Evolutionary conservation across 2,329 filamentous ascomycete species (phyloP).

Genomic region (Colletotrichum cereale): DNA sequence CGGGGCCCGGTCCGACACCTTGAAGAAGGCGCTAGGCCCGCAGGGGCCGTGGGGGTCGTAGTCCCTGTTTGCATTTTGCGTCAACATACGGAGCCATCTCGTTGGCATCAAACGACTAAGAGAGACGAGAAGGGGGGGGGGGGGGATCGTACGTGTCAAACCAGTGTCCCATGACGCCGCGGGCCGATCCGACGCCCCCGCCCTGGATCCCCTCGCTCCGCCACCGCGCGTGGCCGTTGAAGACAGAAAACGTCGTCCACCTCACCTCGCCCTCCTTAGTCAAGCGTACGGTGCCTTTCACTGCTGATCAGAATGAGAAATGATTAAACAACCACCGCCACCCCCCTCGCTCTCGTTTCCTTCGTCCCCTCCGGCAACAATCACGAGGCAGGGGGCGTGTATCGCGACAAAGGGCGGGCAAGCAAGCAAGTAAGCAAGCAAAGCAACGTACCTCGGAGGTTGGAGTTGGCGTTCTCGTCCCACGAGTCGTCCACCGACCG

Average conservation of each 20-base stretch:
- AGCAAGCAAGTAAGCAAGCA: too few relatives aligned
- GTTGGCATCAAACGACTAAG: neutral
- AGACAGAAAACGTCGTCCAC: slow-evolving; percentile 78
- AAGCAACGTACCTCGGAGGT: slow-evolving; percentile 69
- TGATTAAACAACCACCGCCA: slow-evolving; percentile 18
- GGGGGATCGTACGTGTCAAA: slow-evolving; percentile 73
- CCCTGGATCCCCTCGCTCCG: slow-evolving; percentile 82
- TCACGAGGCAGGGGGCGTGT: neutral
- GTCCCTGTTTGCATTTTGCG: slow-evolving; percentile 58
- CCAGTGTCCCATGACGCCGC: slow-evolving; percentile 81
- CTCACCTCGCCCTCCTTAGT: slow-evolving; percentile 79
- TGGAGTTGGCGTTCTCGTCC: slow-evolving; percentile 77
- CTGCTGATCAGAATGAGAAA: slow-evolving; percentile 42
- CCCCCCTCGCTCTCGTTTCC: slow-evolving; percentile 21
- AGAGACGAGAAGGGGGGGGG: neutral
- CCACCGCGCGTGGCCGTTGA: slow-evolving; percentile 77
- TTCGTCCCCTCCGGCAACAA: too few relatives aligned
- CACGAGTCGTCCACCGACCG: slow-evolving; percentile 72
- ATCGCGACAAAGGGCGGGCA: slow-evolving; percentile 31
- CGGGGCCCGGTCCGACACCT: slow-evolving; percentile 56
- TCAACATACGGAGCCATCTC: slow-evolving; percentile 12
- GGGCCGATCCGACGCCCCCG: slow-evolving; percentile 72
- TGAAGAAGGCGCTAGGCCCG: slow-evolving; percentile 84
- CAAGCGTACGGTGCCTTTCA: slow-evolving; percentile 70
- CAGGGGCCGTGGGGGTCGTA: slow-evolving; percentile 77